Evolutionary conservation across 2,329 filamentous ascomycete species (phyloP), one percentile per base, ranked within the genome.

Genomic region (Bipolaris cookei): DNA sequence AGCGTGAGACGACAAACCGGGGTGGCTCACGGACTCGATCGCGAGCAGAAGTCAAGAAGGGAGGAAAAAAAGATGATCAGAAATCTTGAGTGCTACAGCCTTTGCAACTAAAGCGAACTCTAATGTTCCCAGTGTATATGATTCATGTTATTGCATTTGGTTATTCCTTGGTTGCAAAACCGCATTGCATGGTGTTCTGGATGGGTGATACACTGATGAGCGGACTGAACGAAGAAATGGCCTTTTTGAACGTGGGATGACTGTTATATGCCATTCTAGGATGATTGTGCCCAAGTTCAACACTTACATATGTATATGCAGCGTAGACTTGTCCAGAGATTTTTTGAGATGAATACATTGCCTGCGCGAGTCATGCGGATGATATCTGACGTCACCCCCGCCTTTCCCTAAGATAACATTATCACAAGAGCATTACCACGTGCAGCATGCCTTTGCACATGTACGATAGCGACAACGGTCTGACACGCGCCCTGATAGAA

Each of bases 331-430:
- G 7, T 13, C 16, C 7, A 20, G 16, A 10, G 20, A 30, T 18
- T n/a, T 32, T 20, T 21, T 21, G 49, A 44, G 49, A 51, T 51
- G 43, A 37, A 32, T 28, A 16, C 28, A 30, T 4, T 30, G 10
- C 20, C 14, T 10, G 39, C 32, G 16, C 68, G 70, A 69, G 69
- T 70, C 68, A 71, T 69, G 68, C 48, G 57, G 37, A 18, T 45
- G 49, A 21, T 63, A 72, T 73, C 70, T 69, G 68, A 72, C 70
- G 71, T 67, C 70, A 70, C 71, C 71, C 71, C 71, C 71, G 71
- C 70, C 71, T 71, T 60, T 64, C 58, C 63, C 64, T 62, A 62
- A 56, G 56, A 47, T 48, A 56, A 47, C 62, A 61, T 58, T 62
- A 56, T 59, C 49, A 59, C 48, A 51, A 45, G 55, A 25, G 56